Evolutionary conservation across 164 flowering plant genomes (phyloP), one percentile per base, ranked within the genome.

Genomic region (Vitis labrusca): DNA sequence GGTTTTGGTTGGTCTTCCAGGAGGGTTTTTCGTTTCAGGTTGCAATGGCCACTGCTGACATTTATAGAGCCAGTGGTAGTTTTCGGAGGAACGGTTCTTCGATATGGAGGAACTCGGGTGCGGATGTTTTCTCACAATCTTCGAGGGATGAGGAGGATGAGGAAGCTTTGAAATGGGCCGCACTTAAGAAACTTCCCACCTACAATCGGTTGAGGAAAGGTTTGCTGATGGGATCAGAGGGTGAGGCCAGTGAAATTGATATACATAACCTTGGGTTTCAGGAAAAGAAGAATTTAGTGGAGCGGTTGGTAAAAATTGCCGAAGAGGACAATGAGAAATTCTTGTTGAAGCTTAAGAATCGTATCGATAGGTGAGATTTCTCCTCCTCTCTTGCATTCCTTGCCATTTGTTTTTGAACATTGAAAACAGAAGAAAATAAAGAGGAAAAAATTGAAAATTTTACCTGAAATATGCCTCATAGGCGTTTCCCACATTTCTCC

Each of bases 131-230:
- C 57, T 76, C 81, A 5, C 61, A 44, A 10, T 77, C 85, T 0
- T 56, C 77, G 12, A 55, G 69, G 10, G 80, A 78, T 2, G 79
- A 76, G 58, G 90, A 88, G 15, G 90, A 88, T 11, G 92, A 88
- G n/a, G 86, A 83, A 61, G 92, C 87, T 27, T 86, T 86, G n/a
- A 81, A 71, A 71, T 89, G 93, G 90, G 93, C 90, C 50, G 89
- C 92, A 89, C 23, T 19, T 1, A 1, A 19, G 23, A 19, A 19
- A 19, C 23, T 19, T 19, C 23, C 23, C 23, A 19, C 93, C 1
- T 86, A 73, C 47, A 72, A 75, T 58, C 77, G 92, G 30, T 30
- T 86, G 7, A 81, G 69, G 60, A 74, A 76, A 64, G 84, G 88
- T 11, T 47, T 86, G 3, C 61, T 85, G 32, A 61, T 55, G 2